Percentiles rank a stretch among this genome's conserved stretches.
These are phyloP conservation scores for Alternaria sp. DNA, from an alignment of 2,329 filamentous ascomycete genomes.

Conservation along the genomic window DNA sequence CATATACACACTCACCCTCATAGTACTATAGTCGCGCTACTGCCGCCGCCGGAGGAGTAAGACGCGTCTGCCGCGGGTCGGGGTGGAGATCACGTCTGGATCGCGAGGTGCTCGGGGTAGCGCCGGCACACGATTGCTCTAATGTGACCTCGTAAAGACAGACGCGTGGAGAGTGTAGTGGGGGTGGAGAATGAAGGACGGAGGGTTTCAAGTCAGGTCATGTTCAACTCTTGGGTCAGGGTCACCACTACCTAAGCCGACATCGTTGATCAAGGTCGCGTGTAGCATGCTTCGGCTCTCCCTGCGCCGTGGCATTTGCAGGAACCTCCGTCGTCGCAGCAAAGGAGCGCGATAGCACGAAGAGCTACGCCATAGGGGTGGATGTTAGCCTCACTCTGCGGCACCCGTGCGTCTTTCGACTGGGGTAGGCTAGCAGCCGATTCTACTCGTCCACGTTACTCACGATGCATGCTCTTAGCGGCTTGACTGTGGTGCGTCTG, in stretches of 20 bases:
- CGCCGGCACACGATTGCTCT: conserved; percentile 31
- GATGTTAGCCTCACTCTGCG: conserved; percentile 41
- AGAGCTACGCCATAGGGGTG: conserved; percentile 35
- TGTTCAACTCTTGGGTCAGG: conserved; percentile 13
- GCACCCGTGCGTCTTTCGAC: conserved; percentile 26
- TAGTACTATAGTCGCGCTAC: conserved; percentile 35
- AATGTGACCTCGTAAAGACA: conserved; percentile 31
- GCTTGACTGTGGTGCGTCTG: conserved; percentile 21
- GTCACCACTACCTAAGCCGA: conserved; percentile 20
- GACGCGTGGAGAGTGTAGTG: conserved; percentile 29
- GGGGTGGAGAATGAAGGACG: conserved; percentile 31
- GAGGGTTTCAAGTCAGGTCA: conserved; percentile 36
- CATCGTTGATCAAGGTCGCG: conserved; percentile 16
- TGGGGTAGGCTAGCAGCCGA: conserved; percentile 24
- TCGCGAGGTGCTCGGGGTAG: conserved; percentile 16
- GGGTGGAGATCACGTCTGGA: conserved; percentile 15
- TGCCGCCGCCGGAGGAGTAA: conserved; percentile 20
- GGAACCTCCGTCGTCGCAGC: conserved; percentile 26
- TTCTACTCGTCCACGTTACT: conserved; percentile 47
- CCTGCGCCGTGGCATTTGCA: conserved; percentile 23
- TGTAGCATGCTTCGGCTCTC: conserved; percentile 24
- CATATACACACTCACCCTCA: conserved; percentile 46
- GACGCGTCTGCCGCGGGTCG: conserved; percentile 27
- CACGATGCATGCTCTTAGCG: conserved; percentile 28
- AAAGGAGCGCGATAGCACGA: conserved; percentile 34